Conservation (phyloP, 805 yeast genomes). For the Torulaspora gathmanii region DNA sequence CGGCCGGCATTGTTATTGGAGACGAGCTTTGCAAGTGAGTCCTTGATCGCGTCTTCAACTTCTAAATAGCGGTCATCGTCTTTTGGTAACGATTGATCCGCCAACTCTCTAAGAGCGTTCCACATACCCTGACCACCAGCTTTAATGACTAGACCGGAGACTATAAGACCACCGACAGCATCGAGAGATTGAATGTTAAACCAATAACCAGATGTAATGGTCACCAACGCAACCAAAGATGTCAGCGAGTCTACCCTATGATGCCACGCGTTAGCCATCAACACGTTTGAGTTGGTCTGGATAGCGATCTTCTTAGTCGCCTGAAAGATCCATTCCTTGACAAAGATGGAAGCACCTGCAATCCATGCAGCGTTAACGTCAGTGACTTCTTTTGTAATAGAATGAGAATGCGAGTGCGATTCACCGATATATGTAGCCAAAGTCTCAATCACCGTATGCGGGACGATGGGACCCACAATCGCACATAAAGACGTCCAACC, state of each 20-base stretch:
- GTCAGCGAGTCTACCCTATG: slow-evolving; percentile 93
- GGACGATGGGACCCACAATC: slow-evolving; percentile 62
- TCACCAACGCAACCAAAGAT: slow-evolving; percentile 80
- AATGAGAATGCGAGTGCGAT: slow-evolving; percentile 40
- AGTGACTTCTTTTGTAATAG: slow-evolving; percentile 41
- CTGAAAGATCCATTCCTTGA: slow-evolving; percentile 83
- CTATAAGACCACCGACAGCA: slow-evolving; percentile 86
- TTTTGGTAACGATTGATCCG: slow-evolving; percentile 63
- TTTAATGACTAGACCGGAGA: slow-evolving; percentile 71
- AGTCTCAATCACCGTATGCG: slow-evolving; percentile 54
- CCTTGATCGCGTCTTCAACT: slow-evolving; percentile 40
- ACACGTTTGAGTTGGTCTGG: slow-evolving; percentile 75
- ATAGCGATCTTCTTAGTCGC: slow-evolving; percentile 79
- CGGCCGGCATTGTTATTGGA: slow-evolving; percentile 42
- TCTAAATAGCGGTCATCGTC: slow-evolving; percentile 47
- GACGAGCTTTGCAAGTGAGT: slow-evolving; percentile 32
- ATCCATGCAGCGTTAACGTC: slow-evolving; percentile 94
- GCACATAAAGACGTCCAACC: slow-evolving; percentile 79
- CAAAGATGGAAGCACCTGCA: slow-evolving; percentile 79
- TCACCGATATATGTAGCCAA: slow-evolving; percentile 36
- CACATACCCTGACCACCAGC: slow-evolving; percentile 79
- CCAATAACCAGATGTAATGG: slow-evolving; percentile 80
- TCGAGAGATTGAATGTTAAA: slow-evolving; percentile 80
- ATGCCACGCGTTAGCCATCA: slow-evolving; percentile 98
- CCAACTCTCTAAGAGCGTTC: slow-evolving; percentile 66